A percentile compares a stretch with the other conserved stretches of the same genome.
Evolutionary conservation across 2,329 filamentous ascomycete genomes (phyloP).

Genomic region (Calonectria pteridis): DNA sequence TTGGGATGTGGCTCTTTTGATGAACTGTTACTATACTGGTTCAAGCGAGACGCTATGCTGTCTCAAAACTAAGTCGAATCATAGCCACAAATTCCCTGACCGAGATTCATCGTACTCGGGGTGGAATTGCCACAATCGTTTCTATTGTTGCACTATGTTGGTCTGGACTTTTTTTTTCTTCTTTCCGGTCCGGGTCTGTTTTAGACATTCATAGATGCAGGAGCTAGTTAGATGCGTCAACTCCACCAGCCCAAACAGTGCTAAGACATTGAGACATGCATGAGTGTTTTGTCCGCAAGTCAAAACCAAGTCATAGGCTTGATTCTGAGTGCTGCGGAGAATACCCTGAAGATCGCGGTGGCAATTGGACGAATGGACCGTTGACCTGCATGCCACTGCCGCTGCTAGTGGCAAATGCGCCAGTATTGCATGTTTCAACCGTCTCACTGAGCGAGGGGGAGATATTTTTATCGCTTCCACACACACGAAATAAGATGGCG

Average conservation of each 20-base stretch:
- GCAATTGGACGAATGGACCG: neutral
- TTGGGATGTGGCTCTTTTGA: neutral
- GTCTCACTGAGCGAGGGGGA: neutral
- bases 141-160: neutral
- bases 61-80: neutral
- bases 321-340: neutral
- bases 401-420: neutral
- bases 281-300: neutral
- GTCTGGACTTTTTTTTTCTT: neutral
- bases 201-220: neutral
- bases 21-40: neutral
- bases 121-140: neutral
- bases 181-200: neutral
- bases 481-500: neutral
- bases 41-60: neutral
- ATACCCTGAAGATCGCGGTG: neutral
- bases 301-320: neutral
- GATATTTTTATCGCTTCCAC: constrained; percentile 13
- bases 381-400: neutral
- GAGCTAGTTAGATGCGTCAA: neutral
- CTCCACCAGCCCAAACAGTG: neutral
- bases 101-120: neutral
- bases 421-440: neutral
- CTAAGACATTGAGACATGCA: constrained; percentile 3
- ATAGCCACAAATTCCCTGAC: too few relatives aligned